Evolutionary conservation across 345 rosid species (phyloP), one percentile per base, ranked within the genome.

Genomic region (Citrus inodora): DNA sequence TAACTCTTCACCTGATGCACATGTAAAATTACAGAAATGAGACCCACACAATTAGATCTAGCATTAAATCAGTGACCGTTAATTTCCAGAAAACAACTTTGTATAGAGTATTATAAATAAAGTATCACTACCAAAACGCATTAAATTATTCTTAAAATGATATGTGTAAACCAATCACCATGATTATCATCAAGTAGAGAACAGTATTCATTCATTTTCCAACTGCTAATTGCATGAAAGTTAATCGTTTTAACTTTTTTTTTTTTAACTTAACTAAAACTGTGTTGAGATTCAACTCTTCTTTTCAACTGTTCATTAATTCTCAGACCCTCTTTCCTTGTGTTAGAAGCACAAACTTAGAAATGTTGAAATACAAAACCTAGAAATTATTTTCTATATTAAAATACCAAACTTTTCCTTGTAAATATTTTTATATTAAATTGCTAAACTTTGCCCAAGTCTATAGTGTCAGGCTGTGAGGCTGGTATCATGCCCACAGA

Each of bases 1-100:
- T 93, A 89, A 82, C 83, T 87, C 88, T 89, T 93, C 81, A 94
- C 98, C 98, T 94, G 91, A 79, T 64, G 73, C 78, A 74, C 35
- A 42, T 67, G 59, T n/a, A 33, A 27, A 27, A 75, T 48, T 53
- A 51, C 19, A 72, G 8, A 37, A 25, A 76, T 67, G 11, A 76
- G 40, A 46, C 48, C 30, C 62, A 42, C 42, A 42, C 5, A 30
- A 32, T 22, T 19, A 46, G 30, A 61, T 56, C 16, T 28, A 62
- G 33, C 13, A 73, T 28, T 40, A 55, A 61, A 63, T 71, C 30
- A 59, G 30, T 7, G 24, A 55, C 35, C 10, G 17, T 27, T 58
- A 77, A 72, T 76, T 64, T 56, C 11, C 59, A 30, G 10, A 68
- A 14, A 25, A 27, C 17, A n/a, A 70, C 25, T 17, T 55, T 60